phyloP scores from a whole-genome alignment of 768 basidiomycete genomes.

The Tubosaeta brunneosetosa region DNA sequence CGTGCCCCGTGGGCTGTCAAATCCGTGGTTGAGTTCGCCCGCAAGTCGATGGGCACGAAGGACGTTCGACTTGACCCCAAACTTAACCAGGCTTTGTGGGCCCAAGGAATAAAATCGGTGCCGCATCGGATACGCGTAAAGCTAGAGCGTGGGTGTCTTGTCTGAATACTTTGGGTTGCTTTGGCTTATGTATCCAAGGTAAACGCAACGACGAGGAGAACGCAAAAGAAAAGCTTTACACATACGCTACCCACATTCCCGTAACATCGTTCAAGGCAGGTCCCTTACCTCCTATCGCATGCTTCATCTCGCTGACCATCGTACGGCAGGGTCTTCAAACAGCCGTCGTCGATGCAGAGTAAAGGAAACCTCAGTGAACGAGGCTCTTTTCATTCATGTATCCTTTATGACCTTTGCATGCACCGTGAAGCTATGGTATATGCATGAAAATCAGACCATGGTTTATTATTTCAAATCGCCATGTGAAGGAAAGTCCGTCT shows the following conservation, averaged over 20 bases:
- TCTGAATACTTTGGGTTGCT: background rate
- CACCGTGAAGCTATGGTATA: constrained; percentile 25
- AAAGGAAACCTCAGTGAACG: constrained; percentile 21
- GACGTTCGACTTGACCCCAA: constrained; percentile 95
- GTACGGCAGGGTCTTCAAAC: constrained; percentile 75
- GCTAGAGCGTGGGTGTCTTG: constrained; percentile 72
- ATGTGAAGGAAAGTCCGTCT: too few relatives aligned
- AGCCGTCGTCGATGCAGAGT: constrained; percentile 76
- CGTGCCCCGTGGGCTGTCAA: constrained; percentile 96
- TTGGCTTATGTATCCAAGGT: constrained; percentile 42
- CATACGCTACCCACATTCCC: constrained; percentile 79
- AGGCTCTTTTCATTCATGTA: constrained; percentile 13
- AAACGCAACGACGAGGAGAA: constrained; percentile 99
- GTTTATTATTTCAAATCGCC: too few relatives aligned
- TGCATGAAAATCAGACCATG: constrained; percentile 22
- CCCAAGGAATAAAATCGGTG: constrained; percentile 87
- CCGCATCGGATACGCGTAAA: constrained; percentile 90
- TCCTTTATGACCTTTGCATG: constrained; percentile 21
- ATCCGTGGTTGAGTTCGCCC: constrained; percentile 87
- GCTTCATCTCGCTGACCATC: constrained; percentile 5
- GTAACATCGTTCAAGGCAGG: constrained; percentile 82
- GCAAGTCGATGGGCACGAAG: constrained; percentile 90
- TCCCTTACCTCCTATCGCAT: background rate
- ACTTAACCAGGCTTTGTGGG: constrained; percentile 96
- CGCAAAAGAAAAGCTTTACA: constrained; percentile 97